A percentile compares a stretch with the other conserved stretches of the same genome.
Evolutionary conservation across 345 rosid genomes (phyloP).

Genomic region (Trapa bicornis): DNA sequence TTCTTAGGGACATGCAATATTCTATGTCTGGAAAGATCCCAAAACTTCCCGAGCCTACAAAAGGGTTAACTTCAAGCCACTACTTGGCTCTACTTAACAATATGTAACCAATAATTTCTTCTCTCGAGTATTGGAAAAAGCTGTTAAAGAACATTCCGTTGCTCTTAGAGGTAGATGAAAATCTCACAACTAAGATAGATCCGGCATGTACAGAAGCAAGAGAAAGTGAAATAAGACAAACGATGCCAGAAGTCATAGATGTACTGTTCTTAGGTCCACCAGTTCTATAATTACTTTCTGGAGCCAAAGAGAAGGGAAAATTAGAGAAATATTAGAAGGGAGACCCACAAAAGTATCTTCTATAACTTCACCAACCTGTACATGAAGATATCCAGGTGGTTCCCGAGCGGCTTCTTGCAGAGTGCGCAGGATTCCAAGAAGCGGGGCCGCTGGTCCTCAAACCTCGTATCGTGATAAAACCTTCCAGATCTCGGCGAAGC

Average conservation of each 20-base stretch:
- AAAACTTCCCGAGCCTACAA: too few species aligned
- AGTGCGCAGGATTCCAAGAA: conserved; percentile 65
- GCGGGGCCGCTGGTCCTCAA: conserved; percentile 43
- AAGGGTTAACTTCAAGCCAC: too few species aligned
- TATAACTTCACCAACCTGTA: conserved; percentile 34
- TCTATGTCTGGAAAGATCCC: too few species aligned
- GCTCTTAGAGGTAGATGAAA: too few species aligned
- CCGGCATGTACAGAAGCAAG: not conserved
- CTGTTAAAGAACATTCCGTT: too few species aligned
- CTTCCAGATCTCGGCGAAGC: conserved; percentile 55
- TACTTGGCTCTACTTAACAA: too few species aligned
- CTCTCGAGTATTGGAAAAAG: too few species aligned
- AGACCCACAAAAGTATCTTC: not conserved
- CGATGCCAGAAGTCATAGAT: not conserved
- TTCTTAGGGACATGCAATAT: too few species aligned
- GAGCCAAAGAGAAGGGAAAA: too few species aligned
- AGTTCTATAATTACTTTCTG: too few species aligned
- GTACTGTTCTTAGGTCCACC: not conserved
- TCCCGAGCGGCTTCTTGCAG: conserved; percentile 60
- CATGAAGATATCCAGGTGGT: conserved; percentile 72
- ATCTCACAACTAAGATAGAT: not conserved
- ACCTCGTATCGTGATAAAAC: conserved; percentile 55
- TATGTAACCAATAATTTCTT: too few species aligned
- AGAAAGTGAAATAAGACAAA: not conserved
- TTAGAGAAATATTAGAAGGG: not conserved